phyloP scores from a whole-genome alignment of 257 asterid species.

The Lycium ferocissimum region DNA sequence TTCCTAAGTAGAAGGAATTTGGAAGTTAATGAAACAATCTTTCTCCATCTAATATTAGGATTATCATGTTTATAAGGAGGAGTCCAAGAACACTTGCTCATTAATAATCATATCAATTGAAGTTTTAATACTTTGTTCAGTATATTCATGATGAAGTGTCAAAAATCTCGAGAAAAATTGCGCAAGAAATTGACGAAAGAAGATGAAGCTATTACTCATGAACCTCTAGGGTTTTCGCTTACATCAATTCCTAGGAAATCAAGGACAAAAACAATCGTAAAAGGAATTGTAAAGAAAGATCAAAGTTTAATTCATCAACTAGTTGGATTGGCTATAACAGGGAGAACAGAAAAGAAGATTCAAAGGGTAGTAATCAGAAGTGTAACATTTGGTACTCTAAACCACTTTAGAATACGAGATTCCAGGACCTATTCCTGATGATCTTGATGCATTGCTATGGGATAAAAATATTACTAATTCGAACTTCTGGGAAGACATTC shows the following conservation, averaged over 20 bases:
- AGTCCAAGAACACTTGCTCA: neutral
- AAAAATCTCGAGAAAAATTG: neutral
- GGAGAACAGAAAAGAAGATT: neutral
- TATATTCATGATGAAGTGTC: neutral
- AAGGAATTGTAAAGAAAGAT: neutral
- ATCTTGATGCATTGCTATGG: neutral
- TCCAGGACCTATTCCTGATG: neutral
- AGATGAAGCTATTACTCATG: neutral
- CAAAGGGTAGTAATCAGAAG: neutral
- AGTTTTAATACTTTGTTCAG: neutral
- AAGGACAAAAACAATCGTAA: neutral
- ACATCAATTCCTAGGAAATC: neutral
- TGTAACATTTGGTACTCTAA: neutral
- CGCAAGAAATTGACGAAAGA: neutral
- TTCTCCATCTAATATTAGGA: neutral
- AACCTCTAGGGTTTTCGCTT: neutral
- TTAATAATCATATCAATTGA: neutral
- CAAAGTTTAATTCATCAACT: neutral
- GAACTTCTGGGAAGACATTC: too few relatives aligned
- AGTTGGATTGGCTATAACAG: neutral
- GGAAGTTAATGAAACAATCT: neutral
- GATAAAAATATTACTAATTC: neutral
- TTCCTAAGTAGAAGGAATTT: neutral
- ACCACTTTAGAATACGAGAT: neutral
- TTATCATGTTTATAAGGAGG: too few relatives aligned